Evolutionary conservation across 352 stramenopile genomes (phyloP), one percentile per base, ranked within the genome.

Genomic region (Heterotrichella gracilis): DNA sequence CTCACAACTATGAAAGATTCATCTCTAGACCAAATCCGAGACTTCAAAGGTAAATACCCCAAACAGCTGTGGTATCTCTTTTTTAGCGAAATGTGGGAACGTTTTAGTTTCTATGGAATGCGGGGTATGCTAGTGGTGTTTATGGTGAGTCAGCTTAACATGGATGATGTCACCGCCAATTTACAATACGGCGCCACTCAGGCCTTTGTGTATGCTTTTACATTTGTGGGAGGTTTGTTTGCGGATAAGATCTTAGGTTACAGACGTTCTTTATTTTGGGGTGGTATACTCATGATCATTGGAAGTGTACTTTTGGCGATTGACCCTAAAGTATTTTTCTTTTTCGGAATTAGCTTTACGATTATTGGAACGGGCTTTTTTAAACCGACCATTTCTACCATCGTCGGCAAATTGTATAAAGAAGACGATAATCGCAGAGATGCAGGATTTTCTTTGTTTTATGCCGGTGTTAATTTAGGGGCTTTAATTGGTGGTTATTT

Each of bases 21-120:
- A n/a, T n/a, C n/a, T n/a, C 32, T 53, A 9, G 32, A 53, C 9
- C 9, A 53, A 53, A 53, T 53, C n/a, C 32, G n/a, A 53, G n/a
- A 53, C 32, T 53, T 53, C n/a, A 53, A 53, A 53, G 32, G 32
- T n/a, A 53, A 53, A n/a, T 53, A 53, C 32, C 32, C 32, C n/a
- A 53, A 53, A n/a, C 32, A 53, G n/a, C n/a, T 53, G n/a, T 53
- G 32, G 32, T 53, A 53, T n/a, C n/a, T 53, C 9, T 53, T 53
- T 53, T 53, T 53, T 53, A 53, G 32, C n/a, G 32, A 53, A n/a
- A 53, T 53, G 32, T 53, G 32, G 32, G 32, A 53, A 53, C 32
- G 32, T n/a, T 53, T 53, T n/a, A 17, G 32, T 53, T 53, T 53
- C n/a, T 53, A 53, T 53, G 32, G 32, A 17, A 53, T 53, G 32